Evolutionary conservation across 2,329 filamentous ascomycete genomes (phyloP).

Genomic region (Cladorrhinum sp.): DNA sequence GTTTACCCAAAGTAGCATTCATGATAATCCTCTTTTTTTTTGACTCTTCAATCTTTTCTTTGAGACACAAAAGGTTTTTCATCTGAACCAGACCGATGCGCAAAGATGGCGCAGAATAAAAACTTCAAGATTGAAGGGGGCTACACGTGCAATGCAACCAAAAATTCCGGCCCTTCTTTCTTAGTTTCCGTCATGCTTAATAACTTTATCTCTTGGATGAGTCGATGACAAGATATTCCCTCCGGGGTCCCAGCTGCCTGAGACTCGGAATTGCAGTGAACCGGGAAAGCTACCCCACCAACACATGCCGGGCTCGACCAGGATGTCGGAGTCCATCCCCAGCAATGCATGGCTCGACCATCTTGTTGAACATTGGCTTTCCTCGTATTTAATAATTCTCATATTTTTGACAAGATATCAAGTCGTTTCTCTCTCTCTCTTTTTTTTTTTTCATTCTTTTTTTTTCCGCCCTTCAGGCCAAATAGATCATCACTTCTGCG

Average conservation of each 20-base stretch:
- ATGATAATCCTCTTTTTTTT: not conserved
- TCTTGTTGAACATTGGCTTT: no score
- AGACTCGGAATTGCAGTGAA: slow-evolving; percentile 9
- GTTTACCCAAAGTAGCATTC: not conserved
- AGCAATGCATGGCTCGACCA: not conserved
- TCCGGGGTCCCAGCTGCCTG: not conserved
- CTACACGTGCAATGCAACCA: not conserved
- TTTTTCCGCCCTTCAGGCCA: no score
- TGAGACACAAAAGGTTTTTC: not conserved
- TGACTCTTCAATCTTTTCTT: not conserved
- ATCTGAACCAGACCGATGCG: not conserved
- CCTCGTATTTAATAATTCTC: no score
- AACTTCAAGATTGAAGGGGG: no score
- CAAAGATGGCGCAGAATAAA: not conserved
- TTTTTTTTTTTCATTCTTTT: not conserved
- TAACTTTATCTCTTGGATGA: not conserved
- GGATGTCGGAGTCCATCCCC: not conserved
- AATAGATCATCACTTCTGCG: not conserved
- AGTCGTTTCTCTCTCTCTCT: no score
- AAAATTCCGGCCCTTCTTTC: not conserved
- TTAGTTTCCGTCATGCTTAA: not conserved
- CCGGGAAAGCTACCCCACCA: slow-evolving; percentile 5
- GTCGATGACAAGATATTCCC: not conserved
- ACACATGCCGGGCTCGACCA: not conserved
- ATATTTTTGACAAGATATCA: no score